phyloP scores from a whole-genome alignment of 2,329 filamentous ascomycete genomes.

The Coniella lustricola region DNA sequence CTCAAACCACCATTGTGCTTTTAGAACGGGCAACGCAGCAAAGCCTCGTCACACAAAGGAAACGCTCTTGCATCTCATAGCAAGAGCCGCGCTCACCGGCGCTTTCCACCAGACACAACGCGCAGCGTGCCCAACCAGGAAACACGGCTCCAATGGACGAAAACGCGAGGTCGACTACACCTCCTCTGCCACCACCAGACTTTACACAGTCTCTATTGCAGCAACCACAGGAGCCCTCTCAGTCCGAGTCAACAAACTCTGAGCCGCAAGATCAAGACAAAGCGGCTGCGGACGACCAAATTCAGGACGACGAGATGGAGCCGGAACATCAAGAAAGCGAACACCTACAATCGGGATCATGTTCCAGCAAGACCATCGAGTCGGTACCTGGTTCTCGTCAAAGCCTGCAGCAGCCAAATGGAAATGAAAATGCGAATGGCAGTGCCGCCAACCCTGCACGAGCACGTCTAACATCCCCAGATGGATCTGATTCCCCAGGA shows the following conservation, averaged over 20 bases:
- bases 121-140: neutral
- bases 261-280: neutral
- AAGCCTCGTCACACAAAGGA: too few relatives aligned
- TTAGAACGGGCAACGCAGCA: too few relatives aligned
- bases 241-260: neutral
- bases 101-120: neutral
- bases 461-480: constrained; percentile 52
- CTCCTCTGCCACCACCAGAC: constrained; percentile 13
- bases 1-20: too few relatives aligned
- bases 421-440: constrained; percentile 26
- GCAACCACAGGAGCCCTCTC: neutral
- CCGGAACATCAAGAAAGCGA: constrained; percentile 18
- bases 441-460: constrained; percentile 11
- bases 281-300: neutral
- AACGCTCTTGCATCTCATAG: neutral
- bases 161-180: constrained; percentile 11
- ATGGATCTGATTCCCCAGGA: constrained; percentile 31
- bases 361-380: constrained; percentile 9
- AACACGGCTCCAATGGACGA: constrained; percentile 6
- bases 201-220: neutral
- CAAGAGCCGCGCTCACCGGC: neutral
- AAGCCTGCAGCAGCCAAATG: constrained; percentile 22
- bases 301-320: constrained; percentile 1
- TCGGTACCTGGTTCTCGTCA: constrained; percentile 11
- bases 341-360: constrained; percentile 7